phyloP scores from a whole-genome alignment of 306 rosid species.

The Corylus avellana region DNA sequence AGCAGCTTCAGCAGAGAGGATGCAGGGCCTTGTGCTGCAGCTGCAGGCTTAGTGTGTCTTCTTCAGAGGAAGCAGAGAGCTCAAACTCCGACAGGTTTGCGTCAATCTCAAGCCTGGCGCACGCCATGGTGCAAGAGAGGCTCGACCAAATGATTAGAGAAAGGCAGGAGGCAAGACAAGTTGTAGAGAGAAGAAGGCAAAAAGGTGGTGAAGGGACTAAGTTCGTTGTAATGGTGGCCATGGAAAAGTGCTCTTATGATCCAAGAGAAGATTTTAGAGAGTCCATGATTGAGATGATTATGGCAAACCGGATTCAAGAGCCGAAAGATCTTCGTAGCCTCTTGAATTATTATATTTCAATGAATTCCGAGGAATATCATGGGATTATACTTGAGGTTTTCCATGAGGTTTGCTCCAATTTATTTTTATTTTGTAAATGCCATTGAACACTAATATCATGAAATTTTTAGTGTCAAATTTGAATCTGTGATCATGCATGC shows the following conservation, averaged over 20 bases:
- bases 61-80: conserved; percentile 83
- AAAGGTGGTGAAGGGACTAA: conserved; percentile 51
- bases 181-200: conserved; percentile 49
- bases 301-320: conserved; percentile 59
- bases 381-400: conserved; percentile 65
- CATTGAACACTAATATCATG: conserved; percentile 25
- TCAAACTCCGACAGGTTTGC: conserved; percentile 60
- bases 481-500: neutral
- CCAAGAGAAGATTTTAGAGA: conserved; percentile 83
- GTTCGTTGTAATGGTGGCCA: conserved; percentile 81
- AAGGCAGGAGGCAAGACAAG: conserved; percentile 42
- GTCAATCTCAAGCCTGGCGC: conserved; percentile 77
- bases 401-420: conserved; percentile 69
- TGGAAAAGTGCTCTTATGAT: conserved; percentile 78
- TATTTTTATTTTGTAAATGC: conserved; percentile 65
- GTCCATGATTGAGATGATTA: conserved; percentile 84
- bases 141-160: conserved; percentile 84
- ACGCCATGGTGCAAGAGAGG: conserved; percentile 97
- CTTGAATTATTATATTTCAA: conserved; percentile 80
- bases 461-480: conserved; percentile 2
- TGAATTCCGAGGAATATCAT: conserved; percentile 67
- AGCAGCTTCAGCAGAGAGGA: conserved; percentile 47
- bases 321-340: conserved; percentile 77
- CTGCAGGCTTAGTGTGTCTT: conserved; percentile 80
- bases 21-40: conserved; percentile 75